phyloP scores from a whole-genome alignment of 1,284 basidiomycete genomes.

The Ganoderma meredithae region DNA sequence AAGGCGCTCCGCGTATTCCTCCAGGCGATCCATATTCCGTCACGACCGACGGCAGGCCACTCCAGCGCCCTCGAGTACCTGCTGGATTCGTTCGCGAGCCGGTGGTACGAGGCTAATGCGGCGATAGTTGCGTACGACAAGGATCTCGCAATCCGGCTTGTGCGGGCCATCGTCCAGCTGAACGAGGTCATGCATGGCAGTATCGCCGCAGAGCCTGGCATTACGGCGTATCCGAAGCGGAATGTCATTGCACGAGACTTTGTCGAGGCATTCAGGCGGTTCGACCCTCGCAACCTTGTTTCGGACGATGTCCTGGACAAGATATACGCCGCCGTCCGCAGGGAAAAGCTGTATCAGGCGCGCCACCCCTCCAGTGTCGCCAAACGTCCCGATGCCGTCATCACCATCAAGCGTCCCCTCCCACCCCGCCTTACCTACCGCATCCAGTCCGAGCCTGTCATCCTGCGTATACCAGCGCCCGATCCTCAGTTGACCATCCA shows the following conservation, averaged over 20 bases:
- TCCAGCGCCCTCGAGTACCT: slow-evolving; percentile 66
- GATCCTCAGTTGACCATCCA: slow-evolving; percentile 84
- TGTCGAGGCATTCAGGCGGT: slow-evolving; percentile 77
- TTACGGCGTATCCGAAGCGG: slow-evolving; percentile 67
- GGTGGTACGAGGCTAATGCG: slow-evolving; percentile 93
- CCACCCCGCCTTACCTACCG: slow-evolving; percentile 85
- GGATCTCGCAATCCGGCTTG: slow-evolving; percentile 79
- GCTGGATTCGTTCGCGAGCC: slow-evolving; percentile 85
- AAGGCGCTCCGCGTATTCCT: slow-evolving; percentile 90
- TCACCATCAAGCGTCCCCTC: slow-evolving; percentile 76
- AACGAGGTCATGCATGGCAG: slow-evolving; percentile 82
- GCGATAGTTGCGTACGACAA: slow-evolving; percentile 79
- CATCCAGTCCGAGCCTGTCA: slow-evolving; percentile 84
- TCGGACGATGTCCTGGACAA: slow-evolving; percentile 78
- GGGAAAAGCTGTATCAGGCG: slow-evolving; percentile 78
- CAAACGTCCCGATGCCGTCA: slow-evolving; percentile 55
- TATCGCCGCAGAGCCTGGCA: slow-evolving; percentile 65
- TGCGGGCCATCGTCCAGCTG: slow-evolving; percentile 86
- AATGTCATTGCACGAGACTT: slow-evolving; percentile 80
- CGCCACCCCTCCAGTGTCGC: slow-evolving; percentile 52
- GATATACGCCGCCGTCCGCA: slow-evolving; percentile 79
- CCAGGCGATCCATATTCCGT: slow-evolving; percentile 79
- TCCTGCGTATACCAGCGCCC: slow-evolving; percentile 81
- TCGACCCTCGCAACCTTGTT: slow-evolving; percentile 73
- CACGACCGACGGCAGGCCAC: slow-evolving; percentile 52